Evolutionary conservation across 179 eudicot species (phyloP), one percentile per base, ranked within the genome.

Genomic region (Beta macrorhiza): DNA sequence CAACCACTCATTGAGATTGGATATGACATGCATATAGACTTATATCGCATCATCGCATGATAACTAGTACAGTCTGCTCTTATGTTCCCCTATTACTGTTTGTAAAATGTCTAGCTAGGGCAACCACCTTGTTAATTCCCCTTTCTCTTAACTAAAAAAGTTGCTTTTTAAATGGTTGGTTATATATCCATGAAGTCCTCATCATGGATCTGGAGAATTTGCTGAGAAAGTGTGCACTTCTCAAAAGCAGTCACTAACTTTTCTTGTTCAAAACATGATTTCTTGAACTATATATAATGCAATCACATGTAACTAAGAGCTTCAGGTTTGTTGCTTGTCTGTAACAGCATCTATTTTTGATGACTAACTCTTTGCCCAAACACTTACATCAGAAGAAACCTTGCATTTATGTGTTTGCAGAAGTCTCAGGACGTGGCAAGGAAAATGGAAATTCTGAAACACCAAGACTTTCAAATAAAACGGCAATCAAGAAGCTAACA

Each of bases 401-500:
- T 84, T 81, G 79, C 52, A 45, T 63, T 57, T 80, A 25, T 78
- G 17, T 77, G 65, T 85, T 13, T 74, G 80, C 90, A 95, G 99
- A 91, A 92, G 97, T 90, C 71, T 88, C 99, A 79, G 95, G 92
- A 61, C 91, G 86, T 87, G 97, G 98, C 80, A 90, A 92, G 87
- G 98, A 94, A 71, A 90, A 88, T 86, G 88, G 88, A 67, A 90
- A 90, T 71, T 58, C 85, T 55, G 98, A 94, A 73, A 82, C 91
- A 49, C 90, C 92, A 22, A 91, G 86, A 85, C 85, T 76, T 67
- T 88, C 92, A 70, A 87, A 81, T 67, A 94, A 87, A 85, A 64
- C 88, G 44, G 81, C 85, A 72, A 87, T 81, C 74, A 96, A 92
- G 85, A 92, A 89, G 82, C 76, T 89, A 22, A 92, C 87, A 75